Evolutionary conservation across 2,329 filamentous ascomycete species (phyloP).

Genomic region (Tolypocladium inflatum): DNA sequence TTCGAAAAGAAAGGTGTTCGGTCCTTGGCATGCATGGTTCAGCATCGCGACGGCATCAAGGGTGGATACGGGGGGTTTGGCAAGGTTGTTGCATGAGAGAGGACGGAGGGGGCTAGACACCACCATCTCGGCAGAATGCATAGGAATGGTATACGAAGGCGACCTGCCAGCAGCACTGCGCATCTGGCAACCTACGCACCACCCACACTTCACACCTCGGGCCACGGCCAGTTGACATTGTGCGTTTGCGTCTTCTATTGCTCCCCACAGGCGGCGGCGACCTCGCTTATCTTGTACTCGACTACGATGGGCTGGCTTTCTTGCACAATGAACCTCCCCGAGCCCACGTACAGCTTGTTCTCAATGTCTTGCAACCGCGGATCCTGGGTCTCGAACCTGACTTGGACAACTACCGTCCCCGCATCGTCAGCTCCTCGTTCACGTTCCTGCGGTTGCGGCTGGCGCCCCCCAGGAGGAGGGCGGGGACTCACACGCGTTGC

Average conservation of each 20-base stretch:
- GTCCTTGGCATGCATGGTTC: neutral
- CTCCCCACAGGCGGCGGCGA: slow-evolving; percentile 11
- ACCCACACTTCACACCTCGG: neutral
- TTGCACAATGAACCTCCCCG: slow-evolving; percentile 29
- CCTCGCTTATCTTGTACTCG: slow-evolving; percentile 33
- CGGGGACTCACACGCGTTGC: neutral
- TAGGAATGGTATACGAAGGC: neutral
- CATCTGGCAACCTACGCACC: too few relatives aligned
- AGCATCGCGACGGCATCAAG: neutral
- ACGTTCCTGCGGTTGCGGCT: too few relatives aligned
- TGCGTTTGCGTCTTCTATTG: neutral
- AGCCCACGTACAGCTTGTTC: slow-evolving; percentile 29
- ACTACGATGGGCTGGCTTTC: slow-evolving; percentile 22
- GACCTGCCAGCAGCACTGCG: neutral
- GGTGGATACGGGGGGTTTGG: neutral
- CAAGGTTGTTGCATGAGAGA: neutral
- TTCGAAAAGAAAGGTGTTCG: neutral
- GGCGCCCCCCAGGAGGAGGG: neutral
- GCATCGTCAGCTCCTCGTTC: neutral
- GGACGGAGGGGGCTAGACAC: neutral
- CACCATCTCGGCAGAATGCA: neutral
- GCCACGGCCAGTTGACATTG: neutral
- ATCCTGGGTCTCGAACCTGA: neutral
- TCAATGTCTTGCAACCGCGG: slow-evolving; percentile 13
- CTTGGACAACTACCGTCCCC: neutral